Evolutionary conservation across 2,329 filamentous ascomycete genomes (phyloP).

Genomic region (Dendrostoma leiphaemia): DNA sequence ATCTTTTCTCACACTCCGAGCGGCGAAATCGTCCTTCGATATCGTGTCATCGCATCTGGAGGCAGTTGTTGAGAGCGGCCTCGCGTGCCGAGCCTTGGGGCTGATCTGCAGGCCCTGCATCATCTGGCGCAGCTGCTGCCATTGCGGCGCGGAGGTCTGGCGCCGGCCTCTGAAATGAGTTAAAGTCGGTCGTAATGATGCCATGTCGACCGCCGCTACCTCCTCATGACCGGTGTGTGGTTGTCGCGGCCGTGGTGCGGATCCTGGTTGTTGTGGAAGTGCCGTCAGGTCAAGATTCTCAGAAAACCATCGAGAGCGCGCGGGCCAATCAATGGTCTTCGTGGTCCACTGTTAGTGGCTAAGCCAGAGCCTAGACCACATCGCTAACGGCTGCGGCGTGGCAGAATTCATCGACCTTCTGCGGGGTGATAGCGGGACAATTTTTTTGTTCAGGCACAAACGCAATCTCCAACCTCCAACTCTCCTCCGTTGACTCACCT

Average conservation of each 20-base stretch:
- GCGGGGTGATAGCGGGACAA: conserved; percentile 5
- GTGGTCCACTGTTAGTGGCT: neutral
- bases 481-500: conserved; percentile 22
- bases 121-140: conserved; percentile 17
- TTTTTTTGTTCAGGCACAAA: conserved; percentile 8
- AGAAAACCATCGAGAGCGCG: neutral
- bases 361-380: too few species aligned
- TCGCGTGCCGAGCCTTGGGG: conserved; percentile 8
- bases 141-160: conserved; percentile 19
- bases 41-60: neutral
- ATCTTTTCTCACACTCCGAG: neutral
- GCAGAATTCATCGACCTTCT: neutral
- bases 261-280: neutral
- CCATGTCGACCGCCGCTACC: conserved; percentile 15
- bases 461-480: conserved; percentile 4
- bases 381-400: neutral
- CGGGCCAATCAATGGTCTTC: neutral
- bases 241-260: conserved; percentile 3
- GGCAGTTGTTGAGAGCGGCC: conserved; percentile 11
- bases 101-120: conserved; percentile 15
- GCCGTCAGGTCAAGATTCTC: neutral
- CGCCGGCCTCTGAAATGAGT: conserved; percentile 14
- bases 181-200: conserved; percentile 18
- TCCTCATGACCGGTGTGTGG: conserved; percentile 18
- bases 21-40: conserved; percentile 6